Evolutionary conservation across 2,329 filamentous ascomycete genomes (phyloP).

Genomic region (Drechslerella dactyloides): DNA sequence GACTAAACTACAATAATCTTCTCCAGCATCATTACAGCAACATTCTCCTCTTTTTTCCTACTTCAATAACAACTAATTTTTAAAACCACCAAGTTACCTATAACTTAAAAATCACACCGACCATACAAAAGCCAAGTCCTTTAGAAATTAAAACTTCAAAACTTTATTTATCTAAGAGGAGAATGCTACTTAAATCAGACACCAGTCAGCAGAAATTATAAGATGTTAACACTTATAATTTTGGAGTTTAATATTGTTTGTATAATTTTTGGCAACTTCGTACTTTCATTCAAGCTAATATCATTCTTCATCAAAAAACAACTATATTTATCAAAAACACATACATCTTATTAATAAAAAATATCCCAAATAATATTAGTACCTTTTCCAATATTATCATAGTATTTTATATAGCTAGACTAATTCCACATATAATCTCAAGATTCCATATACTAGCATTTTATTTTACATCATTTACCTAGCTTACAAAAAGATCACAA

Average conservation of each 20-base stretch:
- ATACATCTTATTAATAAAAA: too few species aligned
- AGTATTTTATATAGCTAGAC: too few species aligned
- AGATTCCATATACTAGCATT: too few species aligned
- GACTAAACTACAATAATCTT: conserved; percentile 26
- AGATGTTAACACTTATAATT: conserved; percentile 68
- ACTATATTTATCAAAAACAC: conserved; percentile 86
- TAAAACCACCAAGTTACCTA: conserved; percentile 37
- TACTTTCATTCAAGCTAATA: conserved; percentile 87
- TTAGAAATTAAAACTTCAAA: too few species aligned
- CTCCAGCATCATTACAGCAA: conserved; percentile 11
- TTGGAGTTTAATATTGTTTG: conserved; percentile 85
- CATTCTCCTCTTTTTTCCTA: conserved; percentile 26
- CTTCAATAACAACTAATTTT: conserved; percentile 49
- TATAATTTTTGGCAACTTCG: conserved; percentile 79
- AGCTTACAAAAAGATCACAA: not conserved
- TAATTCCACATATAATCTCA: too few species aligned
- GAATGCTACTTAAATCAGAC: not conserved
- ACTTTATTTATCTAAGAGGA: too few species aligned
- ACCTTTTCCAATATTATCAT: too few species aligned
- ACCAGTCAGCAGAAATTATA: too few species aligned
- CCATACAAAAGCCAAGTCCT: too few species aligned
- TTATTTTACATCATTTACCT: not conserved
- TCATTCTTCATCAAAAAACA: conserved; percentile 88
- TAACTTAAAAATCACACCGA: conserved; percentile 19
- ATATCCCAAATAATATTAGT: too few species aligned